A percentile compares a stretch with the other conserved stretches of the same genome.
Conservation (phyloP, 1,284 basidiomycete species). For the Mycena sp. region DNA sequence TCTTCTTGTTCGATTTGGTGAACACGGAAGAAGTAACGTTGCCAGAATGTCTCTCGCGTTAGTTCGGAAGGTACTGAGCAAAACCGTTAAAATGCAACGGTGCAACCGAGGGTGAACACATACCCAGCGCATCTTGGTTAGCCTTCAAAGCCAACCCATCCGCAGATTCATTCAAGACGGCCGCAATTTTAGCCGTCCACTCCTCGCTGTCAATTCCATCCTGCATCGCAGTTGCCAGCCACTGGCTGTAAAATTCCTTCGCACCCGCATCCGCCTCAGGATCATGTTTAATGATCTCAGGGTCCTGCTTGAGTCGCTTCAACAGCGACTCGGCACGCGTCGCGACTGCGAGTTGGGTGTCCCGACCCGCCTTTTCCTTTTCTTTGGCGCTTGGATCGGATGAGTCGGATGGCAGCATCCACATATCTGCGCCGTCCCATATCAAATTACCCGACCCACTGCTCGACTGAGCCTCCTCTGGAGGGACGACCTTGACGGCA, state of each 20-base stretch:
- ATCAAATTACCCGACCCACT: constrained; percentile 55
- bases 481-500: constrained; percentile 90
- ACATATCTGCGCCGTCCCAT: constrained; percentile 89
- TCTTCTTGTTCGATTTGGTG: constrained; percentile 89
- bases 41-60: constrained; percentile 85
- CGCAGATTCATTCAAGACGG: constrained; percentile 59
- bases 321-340: constrained; percentile 86
- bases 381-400: constrained; percentile 50
- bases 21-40: constrained; percentile 91
- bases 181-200: constrained; percentile 65
- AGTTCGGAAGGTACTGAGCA: constrained; percentile 77
- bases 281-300: constrained; percentile 81
- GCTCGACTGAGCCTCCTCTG: constrained; percentile 60
- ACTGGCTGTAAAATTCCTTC: constrained; percentile 70
- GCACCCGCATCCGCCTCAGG: constrained; percentile 72
- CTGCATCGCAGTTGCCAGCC: constrained; percentile 68
- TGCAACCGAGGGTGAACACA: constrained; percentile 40
- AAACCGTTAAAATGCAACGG: not conserved
- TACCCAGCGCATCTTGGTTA: constrained; percentile 73
- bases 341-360: constrained; percentile 65
- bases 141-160: constrained; percentile 70
- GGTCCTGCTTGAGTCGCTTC: constrained; percentile 79
- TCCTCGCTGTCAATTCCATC: constrained; percentile 67
- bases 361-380: constrained; percentile 56
- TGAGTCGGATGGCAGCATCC: constrained; percentile 67